phyloP scores from a whole-genome alignment of 2,329 filamentous ascomycete species.

The Macrophomina tecta region DNA sequence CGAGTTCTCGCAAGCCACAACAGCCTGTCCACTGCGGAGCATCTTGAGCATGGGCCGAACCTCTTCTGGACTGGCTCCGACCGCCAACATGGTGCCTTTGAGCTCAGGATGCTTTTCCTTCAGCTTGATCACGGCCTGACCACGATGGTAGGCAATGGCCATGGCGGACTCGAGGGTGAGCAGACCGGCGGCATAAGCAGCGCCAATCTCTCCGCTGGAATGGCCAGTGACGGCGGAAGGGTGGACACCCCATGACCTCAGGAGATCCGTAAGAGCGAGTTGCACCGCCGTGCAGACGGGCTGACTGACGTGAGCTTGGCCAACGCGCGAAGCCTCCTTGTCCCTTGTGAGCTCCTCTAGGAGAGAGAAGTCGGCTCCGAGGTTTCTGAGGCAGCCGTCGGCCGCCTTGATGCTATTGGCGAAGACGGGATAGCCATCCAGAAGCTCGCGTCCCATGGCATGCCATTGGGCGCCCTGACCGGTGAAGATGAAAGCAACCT shows the following conservation, averaged over 20 bases:
- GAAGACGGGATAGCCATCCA: conserved; percentile 26
- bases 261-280: conserved; percentile 37
- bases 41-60: conserved; percentile 15
- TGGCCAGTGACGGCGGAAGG: conserved; percentile 39
- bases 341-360: conserved; percentile 36
- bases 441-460: conserved; percentile 30
- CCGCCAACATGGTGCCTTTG: conserved; percentile 24
- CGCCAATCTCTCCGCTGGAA: conserved; percentile 41
- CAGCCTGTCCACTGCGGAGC: conserved; percentile 15
- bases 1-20: conserved; percentile 46
- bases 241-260: conserved; percentile 36
- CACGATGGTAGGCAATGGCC: conserved; percentile 37
- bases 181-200: conserved; percentile 36
- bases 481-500: conserved; percentile 37
- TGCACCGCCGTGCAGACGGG: conserved; percentile 38
- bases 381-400: conserved; percentile 26
- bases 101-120: conserved; percentile 19
- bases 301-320: conserved; percentile 35
- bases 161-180: conserved; percentile 34
- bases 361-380: conserved; percentile 31
- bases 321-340: conserved; percentile 32
- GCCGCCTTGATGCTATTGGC: background rate
- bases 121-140: conserved; percentile 14
- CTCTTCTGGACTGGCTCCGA: conserved; percentile 15
- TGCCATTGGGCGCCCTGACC: conserved; percentile 42